Percentiles rank a stretch among this genome's conserved stretches.
These are phyloP conservation scores for Phytophthora lateralis DNA, from an alignment of 352 stramenopile species.

Conservation along the genomic window DNA sequence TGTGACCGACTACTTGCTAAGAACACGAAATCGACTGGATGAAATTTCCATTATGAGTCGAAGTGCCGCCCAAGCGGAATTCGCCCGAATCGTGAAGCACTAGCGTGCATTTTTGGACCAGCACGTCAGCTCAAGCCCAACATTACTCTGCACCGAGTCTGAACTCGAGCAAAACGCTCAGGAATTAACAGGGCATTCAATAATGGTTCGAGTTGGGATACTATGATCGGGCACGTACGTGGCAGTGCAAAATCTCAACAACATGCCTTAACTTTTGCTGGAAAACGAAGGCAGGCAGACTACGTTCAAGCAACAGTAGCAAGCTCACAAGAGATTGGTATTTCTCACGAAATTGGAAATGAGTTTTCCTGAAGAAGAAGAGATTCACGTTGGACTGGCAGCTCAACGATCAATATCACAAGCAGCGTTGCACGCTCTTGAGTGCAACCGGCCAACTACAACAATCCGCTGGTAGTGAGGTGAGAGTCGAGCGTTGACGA, in stretches of 20 bases:
- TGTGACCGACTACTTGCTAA: background rate
- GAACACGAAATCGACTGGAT: background rate
- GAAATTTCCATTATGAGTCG: background rate
- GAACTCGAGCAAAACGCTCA: no score
- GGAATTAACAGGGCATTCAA: no score
- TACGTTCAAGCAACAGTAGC: background rate
- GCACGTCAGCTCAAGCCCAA: no score
- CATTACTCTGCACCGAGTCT: no score
- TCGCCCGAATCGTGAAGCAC: background rate
- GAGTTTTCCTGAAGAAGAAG: no score
- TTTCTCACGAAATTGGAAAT: no score
- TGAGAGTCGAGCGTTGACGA: no score
- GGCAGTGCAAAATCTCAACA: background rate
- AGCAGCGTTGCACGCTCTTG: background rate
- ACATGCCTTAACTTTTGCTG: slow-evolving; percentile 4
- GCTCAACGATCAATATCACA: background rate
- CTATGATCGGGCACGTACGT: background rate
- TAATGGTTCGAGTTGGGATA: no score
- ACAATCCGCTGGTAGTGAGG: no score
- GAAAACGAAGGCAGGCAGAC: background rate
- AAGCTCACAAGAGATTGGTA: no score
- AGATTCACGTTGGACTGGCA: no score
- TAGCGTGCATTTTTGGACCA: slow-evolving; percentile 2
- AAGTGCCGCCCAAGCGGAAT: background rate
- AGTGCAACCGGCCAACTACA: no score